phyloP scores from a whole-genome alignment of 345 rosid genomes.

The Erysimum cheiranthoides region DNA sequence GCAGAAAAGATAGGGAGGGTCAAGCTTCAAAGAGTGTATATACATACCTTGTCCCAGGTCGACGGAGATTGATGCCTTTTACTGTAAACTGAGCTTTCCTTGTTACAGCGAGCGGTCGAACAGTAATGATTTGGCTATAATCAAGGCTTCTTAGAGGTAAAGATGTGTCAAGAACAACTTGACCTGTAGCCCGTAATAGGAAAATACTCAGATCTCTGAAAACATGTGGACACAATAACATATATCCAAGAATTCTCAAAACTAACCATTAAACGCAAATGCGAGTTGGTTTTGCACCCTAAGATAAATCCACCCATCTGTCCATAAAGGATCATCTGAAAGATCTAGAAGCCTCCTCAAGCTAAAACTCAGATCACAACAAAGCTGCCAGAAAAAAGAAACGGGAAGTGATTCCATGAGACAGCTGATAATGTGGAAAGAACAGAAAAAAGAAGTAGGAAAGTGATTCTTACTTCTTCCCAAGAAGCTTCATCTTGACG shows the following conservation, averaged over 20 bases:
- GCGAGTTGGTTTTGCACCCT: slow-evolving; percentile 85
- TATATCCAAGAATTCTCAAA: slow-evolving; percentile 22
- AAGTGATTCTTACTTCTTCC: slow-evolving; percentile 71
- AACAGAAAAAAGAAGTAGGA: neutral
- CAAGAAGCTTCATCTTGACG: slow-evolving; percentile 82
- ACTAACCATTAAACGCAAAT: slow-evolving; percentile 71
- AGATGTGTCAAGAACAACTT: slow-evolving; percentile 72
- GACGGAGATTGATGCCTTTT: slow-evolving; percentile 76
- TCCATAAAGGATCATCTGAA: slow-evolving; percentile 83
- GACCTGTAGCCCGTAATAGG: slow-evolving; percentile 57
- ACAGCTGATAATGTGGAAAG: slow-evolving; percentile 3
- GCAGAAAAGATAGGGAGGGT: neutral
- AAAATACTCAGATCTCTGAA: slow-evolving; percentile 22
- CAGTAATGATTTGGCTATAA: slow-evolving; percentile 62
- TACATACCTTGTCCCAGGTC: slow-evolving; percentile 68
- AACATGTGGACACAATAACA: slow-evolving; percentile 1
- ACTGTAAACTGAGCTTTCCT: slow-evolving; percentile 67
- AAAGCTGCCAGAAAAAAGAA: slow-evolving; percentile 58
- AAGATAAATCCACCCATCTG: slow-evolving; percentile 80
- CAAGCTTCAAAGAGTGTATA: slow-evolving; percentile 4
- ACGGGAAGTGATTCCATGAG: slow-evolving; percentile 34
- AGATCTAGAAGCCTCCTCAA: slow-evolving; percentile 79
- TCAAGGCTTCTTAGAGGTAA: slow-evolving; percentile 66
- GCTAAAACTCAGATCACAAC: slow-evolving; percentile 70
- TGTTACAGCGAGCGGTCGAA: slow-evolving; percentile 80